Conservation (phyloP, 148 eudicot genomes). For the Drosera capensis region DNA sequence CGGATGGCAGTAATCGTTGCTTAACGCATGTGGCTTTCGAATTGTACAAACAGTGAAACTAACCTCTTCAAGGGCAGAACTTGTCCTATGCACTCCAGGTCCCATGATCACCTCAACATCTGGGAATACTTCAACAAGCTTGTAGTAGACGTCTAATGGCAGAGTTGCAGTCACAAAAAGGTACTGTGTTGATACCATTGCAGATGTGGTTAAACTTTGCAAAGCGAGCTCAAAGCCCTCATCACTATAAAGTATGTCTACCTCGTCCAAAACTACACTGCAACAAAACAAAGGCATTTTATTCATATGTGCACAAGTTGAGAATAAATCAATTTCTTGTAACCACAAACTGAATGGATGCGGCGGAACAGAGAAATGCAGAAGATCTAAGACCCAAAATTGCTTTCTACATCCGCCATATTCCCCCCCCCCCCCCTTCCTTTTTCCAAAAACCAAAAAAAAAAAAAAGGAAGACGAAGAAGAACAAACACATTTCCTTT, state of each 20-base stretch:
- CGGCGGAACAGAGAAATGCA: no score
- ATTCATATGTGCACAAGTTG: no score
- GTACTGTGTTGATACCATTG: conserved; percentile 71
- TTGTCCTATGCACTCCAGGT: conserved; percentile 90
- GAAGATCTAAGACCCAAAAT: no score
- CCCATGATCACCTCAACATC: conserved; percentile 91
- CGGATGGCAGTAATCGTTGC: no score
- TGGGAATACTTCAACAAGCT: conserved; percentile 73
- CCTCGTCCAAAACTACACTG: conserved; percentile 93
- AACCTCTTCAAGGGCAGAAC: conserved; percentile 92
- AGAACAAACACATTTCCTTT: no score
- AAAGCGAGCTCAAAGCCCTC: conserved; percentile 77
- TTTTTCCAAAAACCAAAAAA: no score
- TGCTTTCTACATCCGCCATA: no score
- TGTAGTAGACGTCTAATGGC: conserved; percentile 73
- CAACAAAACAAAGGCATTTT: conserved; percentile 9
- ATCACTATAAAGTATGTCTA: conserved; percentile 77
- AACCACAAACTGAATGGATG: not conserved
- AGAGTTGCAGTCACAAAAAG: conserved; percentile 94
- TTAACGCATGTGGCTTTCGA: no score
- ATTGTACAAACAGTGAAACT: no score
- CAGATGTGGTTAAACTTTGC: conserved; percentile 45
- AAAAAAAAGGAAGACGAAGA: no score
- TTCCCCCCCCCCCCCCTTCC: no score
- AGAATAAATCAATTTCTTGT: no score